Evolutionary conservation across 345 rosid species (phyloP), one percentile per base, ranked within the genome.

Genomic region (Gossypium raimondii): DNA sequence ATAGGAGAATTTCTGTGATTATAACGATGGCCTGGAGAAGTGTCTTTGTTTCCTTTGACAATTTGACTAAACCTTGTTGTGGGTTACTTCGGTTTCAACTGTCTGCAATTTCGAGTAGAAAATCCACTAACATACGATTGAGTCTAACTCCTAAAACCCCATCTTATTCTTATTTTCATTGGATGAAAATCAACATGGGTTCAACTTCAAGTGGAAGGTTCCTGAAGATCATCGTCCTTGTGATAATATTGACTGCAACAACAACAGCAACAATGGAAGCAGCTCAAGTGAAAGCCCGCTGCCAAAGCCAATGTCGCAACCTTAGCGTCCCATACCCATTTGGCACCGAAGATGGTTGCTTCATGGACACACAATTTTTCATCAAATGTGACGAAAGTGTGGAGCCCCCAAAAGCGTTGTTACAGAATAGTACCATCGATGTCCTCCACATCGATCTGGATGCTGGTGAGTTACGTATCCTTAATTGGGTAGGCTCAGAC

Each of bases 301-400:
- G 59, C 59, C 59, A 56, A 56, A 56, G 59, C 11, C 25, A 7
- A 11, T 78, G 81, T 11, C 80, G 80, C 1, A 24, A 7, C 3
- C 11, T 77, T 8, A 55, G 4, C n/a, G 64, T 77, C n/a, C 76
- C 83, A 7, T 81, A 24, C 16, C 83, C 83, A 1, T 81, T 81
- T n/a, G 83, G 83, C 14, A 62, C 25, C 11, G 3, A 9, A 9
- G 12, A 38, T 3, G 62, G 41, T 14, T 82, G 81, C 52, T 25
- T 16, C 72, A 55, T 74, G 10, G 51, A 29, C 41, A 0, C 6
- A 11, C 1, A 58, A 44, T 77, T 77, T 74, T 24, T 8, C 20
- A 51, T 83, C 64, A 62, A 41, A 47, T 79, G 80, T 51, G 2
- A 16, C 27, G 13, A 13, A 24, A 22, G 12, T 16, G 1, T 7